A percentile compares a stretch with the other conserved stretches of the same genome.
Evolutionary conservation across 768 basidiomycete genomes (phyloP).

Genomic region (Leccinum boreale): DNA sequence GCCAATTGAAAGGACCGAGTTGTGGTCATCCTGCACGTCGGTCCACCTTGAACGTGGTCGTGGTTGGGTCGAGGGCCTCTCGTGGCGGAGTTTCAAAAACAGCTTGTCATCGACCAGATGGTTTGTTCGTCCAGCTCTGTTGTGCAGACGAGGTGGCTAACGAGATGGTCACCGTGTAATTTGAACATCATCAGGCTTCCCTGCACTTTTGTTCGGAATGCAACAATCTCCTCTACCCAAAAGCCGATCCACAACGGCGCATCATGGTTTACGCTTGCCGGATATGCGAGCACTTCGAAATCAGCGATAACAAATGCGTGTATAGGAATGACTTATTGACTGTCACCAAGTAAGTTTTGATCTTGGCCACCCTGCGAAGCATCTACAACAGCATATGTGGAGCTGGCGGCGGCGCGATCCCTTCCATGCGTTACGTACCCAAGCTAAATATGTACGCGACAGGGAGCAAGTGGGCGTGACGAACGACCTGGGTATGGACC

Average conservation of each 20-base stretch:
- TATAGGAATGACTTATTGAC: constrained; percentile 92
- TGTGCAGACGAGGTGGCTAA: constrained; percentile 14
- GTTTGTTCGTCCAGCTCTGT: constrained; percentile 21
- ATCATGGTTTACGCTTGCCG: constrained; percentile 90
- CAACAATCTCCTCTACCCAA: constrained; percentile 92
- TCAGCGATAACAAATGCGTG: constrained; percentile 83
- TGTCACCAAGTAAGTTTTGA: constrained; percentile 72
- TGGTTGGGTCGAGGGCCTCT: not conserved
- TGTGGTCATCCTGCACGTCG: constrained; percentile 8
- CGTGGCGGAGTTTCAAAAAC: constrained; percentile 28
- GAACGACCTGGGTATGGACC: constrained; percentile 81
- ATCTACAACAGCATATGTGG: not conserved
- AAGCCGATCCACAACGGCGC: constrained; percentile 82
- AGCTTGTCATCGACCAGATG: constrained; percentile 20
- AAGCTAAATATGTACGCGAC: constrained; percentile 8
- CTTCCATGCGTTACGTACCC: not conserved
- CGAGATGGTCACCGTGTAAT: not conserved
- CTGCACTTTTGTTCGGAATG: constrained; percentile 93
- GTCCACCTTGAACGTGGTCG: not conserved
- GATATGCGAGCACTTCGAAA: constrained; percentile 85
- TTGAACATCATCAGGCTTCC: constrained; percentile 51
- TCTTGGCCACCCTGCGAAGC: not conserved
- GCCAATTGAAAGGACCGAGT: constrained; percentile 13
- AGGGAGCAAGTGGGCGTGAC: constrained; percentile 96
- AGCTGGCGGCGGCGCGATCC: constrained; percentile 13